A percentile compares a stretch with the other conserved stretches of the same genome.
Evolutionary conservation across 495 filamentous ascomycete species (phyloP).

Genomic region (Penicillium odoratum): DNA sequence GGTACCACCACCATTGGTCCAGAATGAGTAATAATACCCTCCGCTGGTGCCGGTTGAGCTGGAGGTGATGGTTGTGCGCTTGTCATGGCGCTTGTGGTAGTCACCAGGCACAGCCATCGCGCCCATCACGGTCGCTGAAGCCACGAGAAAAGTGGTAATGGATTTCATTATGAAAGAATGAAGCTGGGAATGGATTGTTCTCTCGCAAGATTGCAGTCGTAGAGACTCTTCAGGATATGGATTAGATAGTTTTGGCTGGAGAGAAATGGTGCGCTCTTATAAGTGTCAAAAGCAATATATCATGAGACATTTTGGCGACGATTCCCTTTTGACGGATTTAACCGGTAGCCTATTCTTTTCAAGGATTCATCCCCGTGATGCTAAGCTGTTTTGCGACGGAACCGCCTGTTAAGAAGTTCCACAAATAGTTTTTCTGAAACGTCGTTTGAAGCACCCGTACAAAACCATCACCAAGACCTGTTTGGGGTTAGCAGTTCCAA

Average conservation of each 20-base stretch:
- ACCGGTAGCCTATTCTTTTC: slow-evolving; percentile 5
- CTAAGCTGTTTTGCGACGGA: not conserved
- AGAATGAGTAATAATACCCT: slow-evolving; percentile 64
- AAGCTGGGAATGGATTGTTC: not conserved
- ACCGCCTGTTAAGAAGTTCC: not conserved
- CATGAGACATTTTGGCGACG: not conserved
- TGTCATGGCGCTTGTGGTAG: slow-evolving; percentile 6
- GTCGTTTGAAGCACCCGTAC: not conserved
- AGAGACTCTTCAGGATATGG: not conserved
- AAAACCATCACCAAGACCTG: not conserved
- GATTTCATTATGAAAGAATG: not conserved
- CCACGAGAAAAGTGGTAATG: not conserved
- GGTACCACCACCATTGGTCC: slow-evolving; percentile 55
- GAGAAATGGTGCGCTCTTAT: not conserved
- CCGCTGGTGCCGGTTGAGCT: slow-evolving; percentile 51
- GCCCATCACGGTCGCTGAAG: not conserved
- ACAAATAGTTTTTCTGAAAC: slow-evolving; percentile 5
- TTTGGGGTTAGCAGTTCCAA: not conserved
- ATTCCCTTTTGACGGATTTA: not conserved
- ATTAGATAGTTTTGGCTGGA: not conserved
- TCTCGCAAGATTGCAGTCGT: not conserved
- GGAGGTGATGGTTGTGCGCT: slow-evolving; percentile 7
- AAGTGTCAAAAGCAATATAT: not conserved
- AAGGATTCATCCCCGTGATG: not conserved
- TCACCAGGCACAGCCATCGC: slow-evolving; percentile 2